Evolutionary conservation across 306 rosid genomes (phyloP).

Genomic region (Canavalia gladiata): DNA sequence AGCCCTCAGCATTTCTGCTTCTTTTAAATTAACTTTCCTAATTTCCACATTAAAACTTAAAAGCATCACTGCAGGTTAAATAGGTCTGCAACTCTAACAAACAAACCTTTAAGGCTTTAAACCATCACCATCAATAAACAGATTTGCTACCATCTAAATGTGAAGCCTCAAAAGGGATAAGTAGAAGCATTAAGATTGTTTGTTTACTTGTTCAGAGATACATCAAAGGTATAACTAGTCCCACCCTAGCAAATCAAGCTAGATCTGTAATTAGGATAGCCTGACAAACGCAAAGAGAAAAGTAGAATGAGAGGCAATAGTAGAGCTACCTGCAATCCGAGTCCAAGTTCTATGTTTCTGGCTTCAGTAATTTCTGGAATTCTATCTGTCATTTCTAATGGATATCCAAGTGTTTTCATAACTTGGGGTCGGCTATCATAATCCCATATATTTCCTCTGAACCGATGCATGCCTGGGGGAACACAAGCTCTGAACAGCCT

Average conservation of each 20-base stretch:
- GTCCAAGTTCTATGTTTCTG: conserved; percentile 91
- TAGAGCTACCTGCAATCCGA: conserved; percentile 82
- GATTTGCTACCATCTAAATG: conserved; percentile 18
- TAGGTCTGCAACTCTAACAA: conserved; percentile 23
- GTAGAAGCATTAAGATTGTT: conserved; percentile 22
- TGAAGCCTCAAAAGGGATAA: conserved; percentile 10
- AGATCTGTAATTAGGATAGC: not conserved
- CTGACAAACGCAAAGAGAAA: conserved; percentile 36
- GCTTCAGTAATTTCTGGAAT: conserved; percentile 86
- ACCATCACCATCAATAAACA: conserved; percentile 13
- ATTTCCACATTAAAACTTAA: conserved; percentile 13
- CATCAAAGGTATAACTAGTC: not conserved
- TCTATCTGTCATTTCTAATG: conserved; percentile 67
- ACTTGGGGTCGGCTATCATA: conserved; percentile 81
- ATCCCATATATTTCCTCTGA: conserved; percentile 97
- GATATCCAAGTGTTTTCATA: conserved; percentile 80
- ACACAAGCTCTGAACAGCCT: conserved; percentile 96
- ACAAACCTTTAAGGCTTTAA: conserved; percentile 16
- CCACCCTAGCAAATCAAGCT: conserved; percentile 19
- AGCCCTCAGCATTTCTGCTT: conserved; percentile 5
- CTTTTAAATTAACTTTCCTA: conserved; percentile 3
- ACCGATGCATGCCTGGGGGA: conserved; percentile 97
- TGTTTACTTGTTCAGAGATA: conserved; percentile 12
- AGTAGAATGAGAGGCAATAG: conserved; percentile 36
- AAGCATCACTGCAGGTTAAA: not conserved